phyloP scores from a whole-genome alignment of 305 asterid species.

The Plantago coronopus region DNA sequence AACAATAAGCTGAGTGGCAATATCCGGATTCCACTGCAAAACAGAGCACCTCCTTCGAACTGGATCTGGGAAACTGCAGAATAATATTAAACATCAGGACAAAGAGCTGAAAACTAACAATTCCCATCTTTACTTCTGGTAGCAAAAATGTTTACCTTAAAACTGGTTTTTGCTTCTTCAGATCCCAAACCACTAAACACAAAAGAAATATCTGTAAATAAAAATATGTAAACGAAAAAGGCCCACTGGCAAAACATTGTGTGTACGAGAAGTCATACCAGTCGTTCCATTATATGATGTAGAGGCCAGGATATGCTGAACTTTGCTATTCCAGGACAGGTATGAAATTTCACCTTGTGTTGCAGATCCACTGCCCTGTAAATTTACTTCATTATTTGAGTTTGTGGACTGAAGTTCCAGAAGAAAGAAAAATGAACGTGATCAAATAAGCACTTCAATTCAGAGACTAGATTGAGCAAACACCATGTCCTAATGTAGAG shows the following conservation, averaged over 20 bases:
- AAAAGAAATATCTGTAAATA: slow-evolving; percentile 27
- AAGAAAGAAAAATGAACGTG: neutral
- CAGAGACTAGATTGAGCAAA: neutral
- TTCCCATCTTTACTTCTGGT: slow-evolving; percentile 9
- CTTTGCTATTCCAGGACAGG: slow-evolving; percentile 92
- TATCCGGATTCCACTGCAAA: slow-evolving; percentile 96
- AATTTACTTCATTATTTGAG: slow-evolving; percentile 26
- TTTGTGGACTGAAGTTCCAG: slow-evolving; percentile 10
- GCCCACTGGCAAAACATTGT: slow-evolving; percentile 13
- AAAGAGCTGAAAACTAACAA: slow-evolving; percentile 9
- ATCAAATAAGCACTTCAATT: neutral
- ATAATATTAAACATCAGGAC: slow-evolving; percentile 30
- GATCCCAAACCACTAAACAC: slow-evolving; percentile 91
- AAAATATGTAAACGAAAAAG: slow-evolving; percentile 18
- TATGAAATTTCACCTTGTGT: slow-evolving; percentile 94
- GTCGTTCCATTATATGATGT: slow-evolving; percentile 92
- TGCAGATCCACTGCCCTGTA: slow-evolving; percentile 91
- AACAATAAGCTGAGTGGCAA: slow-evolving; percentile 90
- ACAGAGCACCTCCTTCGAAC: slow-evolving; percentile 89
- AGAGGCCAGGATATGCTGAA: slow-evolving; percentile 87
- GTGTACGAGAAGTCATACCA: slow-evolving; percentile 45
- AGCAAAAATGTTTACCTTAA: slow-evolving; percentile 52
- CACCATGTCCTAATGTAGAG: too few relatives aligned
- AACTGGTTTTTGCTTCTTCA: slow-evolving; percentile 93
- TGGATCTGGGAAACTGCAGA: slow-evolving; percentile 81